Percentiles rank a stretch among this genome's conserved stretches.
phyloP scores from a whole-genome alignment of 805 yeast species.

The Candida vaughaniae region DNA sequence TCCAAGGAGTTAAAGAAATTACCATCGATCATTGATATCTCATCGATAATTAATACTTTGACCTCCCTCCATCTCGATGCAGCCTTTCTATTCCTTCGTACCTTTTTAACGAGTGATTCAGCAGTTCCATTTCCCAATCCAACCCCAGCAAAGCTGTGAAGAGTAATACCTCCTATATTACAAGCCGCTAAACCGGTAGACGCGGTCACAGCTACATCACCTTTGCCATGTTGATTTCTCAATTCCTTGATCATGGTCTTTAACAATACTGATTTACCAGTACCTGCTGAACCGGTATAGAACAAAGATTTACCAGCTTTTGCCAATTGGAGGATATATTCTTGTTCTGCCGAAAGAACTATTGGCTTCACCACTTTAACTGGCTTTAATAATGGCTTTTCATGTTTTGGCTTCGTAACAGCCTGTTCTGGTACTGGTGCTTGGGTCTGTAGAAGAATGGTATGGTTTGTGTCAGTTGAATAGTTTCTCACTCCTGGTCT shows the following conservation, averaged over 20 bases:
- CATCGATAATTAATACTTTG: slow-evolving; percentile 70
- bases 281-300: slow-evolving; percentile 98
- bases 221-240: slow-evolving; percentile 42
- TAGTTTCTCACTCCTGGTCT: slow-evolving; percentile 8
- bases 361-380: slow-evolving; percentile 35
- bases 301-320: slow-evolving; percentile 67
- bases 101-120: slow-evolving; percentile 46
- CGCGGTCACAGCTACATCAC: slow-evolving; percentile 72
- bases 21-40: slow-evolving; percentile 79
- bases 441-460: slow-evolving; percentile 14
- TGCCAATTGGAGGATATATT: slow-evolving; percentile 63
- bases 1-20: slow-evolving; percentile 62
- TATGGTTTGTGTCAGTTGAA: slow-evolving; percentile 6
- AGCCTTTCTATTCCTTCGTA: slow-evolving; percentile 52
- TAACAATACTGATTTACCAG: slow-evolving; percentile 92
- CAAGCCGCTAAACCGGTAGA: slow-evolving; percentile 85
- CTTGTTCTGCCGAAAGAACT: slow-evolving; percentile 55
- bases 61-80: slow-evolving; percentile 53
- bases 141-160: slow-evolving; percentile 76
- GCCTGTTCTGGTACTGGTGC: slow-evolving; percentile 1
- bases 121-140: slow-evolving; percentile 65
- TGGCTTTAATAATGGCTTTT: slow-evolving; percentile 4
- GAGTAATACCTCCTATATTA: slow-evolving; percentile 75
- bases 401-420: background rate
- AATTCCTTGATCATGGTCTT: slow-evolving; percentile 58